Base-by-base conservation (phyloP, 192 early-diverging fungal genomes). In the Coemansia guatemalensis region DNA sequence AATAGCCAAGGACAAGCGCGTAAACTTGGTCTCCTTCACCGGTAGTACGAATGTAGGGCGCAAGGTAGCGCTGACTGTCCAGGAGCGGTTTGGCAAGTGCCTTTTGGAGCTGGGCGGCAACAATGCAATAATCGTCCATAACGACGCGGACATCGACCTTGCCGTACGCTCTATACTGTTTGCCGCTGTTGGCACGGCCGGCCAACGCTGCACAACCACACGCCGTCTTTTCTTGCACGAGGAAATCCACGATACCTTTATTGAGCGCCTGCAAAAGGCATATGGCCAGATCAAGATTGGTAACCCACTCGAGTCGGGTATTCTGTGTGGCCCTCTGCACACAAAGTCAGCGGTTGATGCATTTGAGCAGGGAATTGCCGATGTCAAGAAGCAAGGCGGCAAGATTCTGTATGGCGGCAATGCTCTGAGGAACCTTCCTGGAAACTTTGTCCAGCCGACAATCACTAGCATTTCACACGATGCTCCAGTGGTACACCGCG, bases 131-230 rank as follows among this genome's bases (percentile, higher is more conserved):
- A 89, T 97, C 56, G 94, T 97, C 22, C 89, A 89, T 73, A 85
- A 88, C 29, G 95, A 98, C 63, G 94, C 94, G 5, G 93, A 98
- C 67, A 62, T 95, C 29, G 94, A 95, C 53, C 73, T 98, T 27
- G 93, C 94, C 3, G 83, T 95, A 2, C 85, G 93, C 30, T 86
- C 92, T 20, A 86, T 92, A 48, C 75, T 96, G 21, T 98, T 98
- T 85, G 94, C 95, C 17, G 94, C 95, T 20, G 94, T 98, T 25
- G 95, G 95, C 27, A 98, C 94, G 27, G 92, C 94, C 35, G 95
- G 95, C 24, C 95, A 98, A 79, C 82, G 95, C 54, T 98, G 95
- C 79, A 98, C 95, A 3, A 93, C 95, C 33, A 93, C 94, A 3
- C 88, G 95, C 25, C 88, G 95, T 22, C 75, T 98, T 62, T 86